Conservation (phyloP, 768 basidiomycete species). For the Agaricus subrufescens region DNA sequence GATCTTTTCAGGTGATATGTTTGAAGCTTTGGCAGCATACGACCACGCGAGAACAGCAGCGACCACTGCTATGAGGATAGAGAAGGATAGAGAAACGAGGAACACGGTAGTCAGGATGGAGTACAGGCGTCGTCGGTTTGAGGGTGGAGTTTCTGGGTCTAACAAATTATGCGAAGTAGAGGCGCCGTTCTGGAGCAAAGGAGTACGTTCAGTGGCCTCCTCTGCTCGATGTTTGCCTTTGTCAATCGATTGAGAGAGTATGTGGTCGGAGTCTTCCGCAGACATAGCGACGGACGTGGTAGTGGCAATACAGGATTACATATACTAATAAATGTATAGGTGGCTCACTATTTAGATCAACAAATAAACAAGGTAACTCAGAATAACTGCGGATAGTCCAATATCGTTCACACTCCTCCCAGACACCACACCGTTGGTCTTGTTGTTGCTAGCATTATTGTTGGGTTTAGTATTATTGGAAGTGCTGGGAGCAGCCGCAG, state of each 20-base stretch:
- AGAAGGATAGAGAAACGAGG: slow-evolving; percentile 47
- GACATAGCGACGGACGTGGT: slow-evolving; percentile 1
- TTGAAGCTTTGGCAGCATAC: slow-evolving; percentile 54
- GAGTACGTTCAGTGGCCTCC: slow-evolving; percentile 47
- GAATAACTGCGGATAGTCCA: background rate
- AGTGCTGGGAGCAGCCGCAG: background rate
- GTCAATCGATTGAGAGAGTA: slow-evolving; percentile 2
- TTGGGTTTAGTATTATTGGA: background rate
- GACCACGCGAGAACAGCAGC: slow-evolving; percentile 57
- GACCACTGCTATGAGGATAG: slow-evolving; percentile 37
- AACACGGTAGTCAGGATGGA: slow-evolving; percentile 46
- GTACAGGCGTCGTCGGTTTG: slow-evolving; percentile 27
- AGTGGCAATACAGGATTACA: background rate
- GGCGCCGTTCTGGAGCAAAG: slow-evolving; percentile 38
- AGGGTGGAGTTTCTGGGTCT: slow-evolving; percentile 14
- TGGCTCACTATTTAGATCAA: background rate
- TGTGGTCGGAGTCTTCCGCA: background rate
- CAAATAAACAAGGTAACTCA: slow-evolving; percentile 1
- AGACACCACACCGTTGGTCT: background rate
- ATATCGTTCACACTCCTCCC: background rate
- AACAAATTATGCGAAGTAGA: slow-evolving; percentile 20
- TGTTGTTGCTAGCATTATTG: background rate
- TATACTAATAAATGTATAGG: background rate
- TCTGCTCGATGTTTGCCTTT: slow-evolving; percentile 57
- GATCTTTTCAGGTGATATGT: slow-evolving; percentile 53